phyloP scores from a whole-genome alignment of 169 alveolate species.

The Plasmodium vinckei region DNA sequence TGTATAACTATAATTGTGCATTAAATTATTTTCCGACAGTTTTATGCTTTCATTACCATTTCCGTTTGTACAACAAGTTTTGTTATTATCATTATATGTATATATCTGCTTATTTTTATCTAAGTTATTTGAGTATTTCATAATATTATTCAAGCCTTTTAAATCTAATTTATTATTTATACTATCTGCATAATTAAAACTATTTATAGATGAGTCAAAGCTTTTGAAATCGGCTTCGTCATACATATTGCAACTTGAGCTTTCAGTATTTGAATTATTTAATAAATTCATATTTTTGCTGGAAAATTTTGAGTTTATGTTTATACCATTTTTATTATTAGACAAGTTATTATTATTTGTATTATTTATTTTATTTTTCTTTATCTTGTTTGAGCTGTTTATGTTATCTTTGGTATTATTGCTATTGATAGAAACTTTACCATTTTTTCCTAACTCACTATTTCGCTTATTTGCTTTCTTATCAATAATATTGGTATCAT shows the following conservation, averaged over 20 bases:
- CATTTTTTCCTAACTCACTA: background rate
- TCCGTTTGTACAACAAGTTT: background rate
- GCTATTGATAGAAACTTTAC: background rate
- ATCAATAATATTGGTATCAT: background rate
- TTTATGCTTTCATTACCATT: background rate
- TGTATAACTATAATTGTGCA: slow-evolving; percentile 6
- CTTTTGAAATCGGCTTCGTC: background rate
- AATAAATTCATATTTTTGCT: slow-evolving; percentile 8
- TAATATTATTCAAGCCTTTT: background rate
- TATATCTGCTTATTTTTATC: slow-evolving; percentile 4
- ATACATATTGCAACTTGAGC: background rate
- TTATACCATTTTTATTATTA: slow-evolving; percentile 11
- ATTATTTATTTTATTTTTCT: background rate
- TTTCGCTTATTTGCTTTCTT: slow-evolving; percentile 16
- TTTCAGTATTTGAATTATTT: slow-evolving; percentile 5
- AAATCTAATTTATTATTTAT: slow-evolving; percentile 11
- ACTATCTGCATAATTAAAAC: slow-evolving; percentile 6
- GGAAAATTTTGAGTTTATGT: background rate
- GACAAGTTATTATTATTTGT: background rate
- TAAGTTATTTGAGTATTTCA: slow-evolving; percentile 3
- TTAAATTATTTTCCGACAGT: background rate
- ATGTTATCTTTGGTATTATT: background rate
- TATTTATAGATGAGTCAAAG: slow-evolving; percentile 17
- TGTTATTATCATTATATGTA: background rate
- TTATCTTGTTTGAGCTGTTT: slow-evolving; percentile 1